These are phyloP conservation scores for Arthromyces matolae DNA, from an alignment of 768 basidiomycete species.

Conservation along the genomic window DNA sequence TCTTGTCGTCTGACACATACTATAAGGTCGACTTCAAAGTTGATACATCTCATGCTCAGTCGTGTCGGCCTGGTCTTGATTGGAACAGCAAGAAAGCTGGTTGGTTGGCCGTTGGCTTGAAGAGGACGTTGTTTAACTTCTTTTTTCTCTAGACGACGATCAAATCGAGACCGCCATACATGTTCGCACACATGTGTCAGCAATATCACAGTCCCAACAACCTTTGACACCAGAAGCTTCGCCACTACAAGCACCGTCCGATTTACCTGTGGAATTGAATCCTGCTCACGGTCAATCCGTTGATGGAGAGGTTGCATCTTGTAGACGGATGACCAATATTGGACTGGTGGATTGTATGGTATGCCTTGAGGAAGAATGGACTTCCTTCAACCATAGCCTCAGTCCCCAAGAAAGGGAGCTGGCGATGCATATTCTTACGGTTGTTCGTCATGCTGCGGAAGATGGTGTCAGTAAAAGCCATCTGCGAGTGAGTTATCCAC, in stretches of 20 bases:
- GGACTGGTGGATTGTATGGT: conserved; percentile 41
- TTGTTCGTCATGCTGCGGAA: conserved; percentile 33
- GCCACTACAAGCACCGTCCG: conserved; percentile 11
- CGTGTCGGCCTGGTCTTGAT: conserved; percentile 55
- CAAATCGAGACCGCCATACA: conserved; percentile 71
- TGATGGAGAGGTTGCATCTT: conserved; percentile 46
- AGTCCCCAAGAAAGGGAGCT: conserved; percentile 25
- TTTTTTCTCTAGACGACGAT: conserved; percentile 61
- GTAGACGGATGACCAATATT: conserved; percentile 30
- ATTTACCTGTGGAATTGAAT: conserved; percentile 17
- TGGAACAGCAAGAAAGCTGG: conserved; percentile 92
- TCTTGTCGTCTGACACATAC: background rate
- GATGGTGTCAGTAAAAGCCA: conserved; percentile 37
- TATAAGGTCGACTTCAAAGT: conserved; percentile 68
- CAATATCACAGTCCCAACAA: conserved; percentile 11
- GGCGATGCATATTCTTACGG: conserved; percentile 32
- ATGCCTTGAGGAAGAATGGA: conserved; percentile 44
- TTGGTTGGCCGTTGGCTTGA: conserved; percentile 26
- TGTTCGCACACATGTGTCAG: conserved; percentile 35
- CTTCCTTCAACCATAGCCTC: conserved; percentile 24
- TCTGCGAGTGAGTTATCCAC: conserved; percentile 31
- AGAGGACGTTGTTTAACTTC: background rate
- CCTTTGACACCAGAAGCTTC: conserved; percentile 17
- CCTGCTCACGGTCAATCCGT: conserved; percentile 41
- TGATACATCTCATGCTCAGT: conserved; percentile 59